Conservation (phyloP, 1,284 basidiomycete species). For the Apiotrichum akiyoshidainum region DNA sequence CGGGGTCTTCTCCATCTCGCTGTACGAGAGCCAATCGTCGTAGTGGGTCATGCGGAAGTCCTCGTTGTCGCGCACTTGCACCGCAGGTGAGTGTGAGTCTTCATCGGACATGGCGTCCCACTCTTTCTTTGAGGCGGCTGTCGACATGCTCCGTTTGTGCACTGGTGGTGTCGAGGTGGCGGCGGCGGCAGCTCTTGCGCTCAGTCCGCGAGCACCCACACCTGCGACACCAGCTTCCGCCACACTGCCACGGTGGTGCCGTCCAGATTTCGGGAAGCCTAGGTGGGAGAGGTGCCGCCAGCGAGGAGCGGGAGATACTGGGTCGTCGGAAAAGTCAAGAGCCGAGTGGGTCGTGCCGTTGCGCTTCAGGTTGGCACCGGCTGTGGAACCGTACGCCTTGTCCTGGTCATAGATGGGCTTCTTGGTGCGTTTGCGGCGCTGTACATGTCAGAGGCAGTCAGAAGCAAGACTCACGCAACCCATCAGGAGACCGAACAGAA, state of each 20-base stretch:
- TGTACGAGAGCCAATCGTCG: conserved; percentile 17
- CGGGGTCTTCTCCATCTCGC: neutral
- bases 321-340: conserved; percentile 19
- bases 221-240: neutral
- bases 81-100: conserved; percentile 1
- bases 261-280: neutral
- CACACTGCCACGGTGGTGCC: neutral
- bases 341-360: conserved; percentile 17
- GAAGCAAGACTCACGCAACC: neutral
- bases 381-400: conserved; percentile 4
- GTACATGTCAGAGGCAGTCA: neutral
- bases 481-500: conserved; percentile 1
- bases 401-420: conserved; percentile 1
- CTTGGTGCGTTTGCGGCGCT: neutral
- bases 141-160: neutral
- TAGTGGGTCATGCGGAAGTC: conserved; percentile 8
- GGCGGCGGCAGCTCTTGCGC: neutral
- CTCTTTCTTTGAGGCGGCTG: neutral
- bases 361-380: conserved; percentile 10
- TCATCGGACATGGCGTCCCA: conserved; percentile 6
- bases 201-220: neutral
- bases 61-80: neutral
- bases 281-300: conserved; percentile 2
- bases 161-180: neutral
- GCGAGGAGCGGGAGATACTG: neutral